A percentile compares a stretch with the other conserved stretches of the same genome.
Conservation (phyloP, 768 basidiomycete genomes). For the Lactarius sanguifluus region DNA sequence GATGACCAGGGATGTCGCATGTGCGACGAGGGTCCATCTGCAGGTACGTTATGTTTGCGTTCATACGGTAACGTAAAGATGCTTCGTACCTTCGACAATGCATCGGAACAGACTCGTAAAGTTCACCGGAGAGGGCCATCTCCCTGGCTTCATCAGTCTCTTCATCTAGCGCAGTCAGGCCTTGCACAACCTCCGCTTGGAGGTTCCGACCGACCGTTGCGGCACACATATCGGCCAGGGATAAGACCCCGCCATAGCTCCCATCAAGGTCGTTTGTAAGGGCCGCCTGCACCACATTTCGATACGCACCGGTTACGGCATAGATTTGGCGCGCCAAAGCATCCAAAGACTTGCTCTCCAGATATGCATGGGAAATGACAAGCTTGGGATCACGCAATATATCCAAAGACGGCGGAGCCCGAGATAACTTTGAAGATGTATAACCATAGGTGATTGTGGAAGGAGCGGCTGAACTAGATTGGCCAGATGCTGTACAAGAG, state of each 20-base stretch:
- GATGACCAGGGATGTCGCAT: slow-evolving; percentile 52
- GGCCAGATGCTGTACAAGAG: slow-evolving; percentile 29
- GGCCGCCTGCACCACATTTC: slow-evolving; percentile 47
- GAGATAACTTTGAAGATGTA: neutral
- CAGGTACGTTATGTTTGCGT: neutral
- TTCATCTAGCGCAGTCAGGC: slow-evolving; percentile 28
- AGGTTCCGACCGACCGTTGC: slow-evolving; percentile 49
- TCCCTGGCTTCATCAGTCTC: slow-evolving; percentile 34
- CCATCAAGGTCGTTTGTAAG: slow-evolving; percentile 21
- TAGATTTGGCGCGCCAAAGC: slow-evolving; percentile 51
- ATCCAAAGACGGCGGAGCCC: slow-evolving; percentile 37
- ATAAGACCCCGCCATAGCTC: slow-evolving; percentile 32
- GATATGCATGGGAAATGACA: slow-evolving; percentile 37
- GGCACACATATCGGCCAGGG: slow-evolving; percentile 49
- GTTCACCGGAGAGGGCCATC: slow-evolving; percentile 36
- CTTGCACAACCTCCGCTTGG: slow-evolving; percentile 34
- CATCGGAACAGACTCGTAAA: slow-evolving; percentile 55
- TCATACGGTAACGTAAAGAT: slow-evolving; percentile 8
- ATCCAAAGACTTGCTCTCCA: slow-evolving; percentile 38
- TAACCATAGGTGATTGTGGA: slow-evolving; percentile 27
- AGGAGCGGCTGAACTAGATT: slow-evolving; percentile 28
- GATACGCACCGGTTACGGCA: slow-evolving; percentile 56
- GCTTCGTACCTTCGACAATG: slow-evolving; percentile 49
- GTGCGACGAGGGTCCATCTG: slow-evolving; percentile 52
- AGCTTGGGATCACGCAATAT: slow-evolving; percentile 42